Conservation (phyloP, 805 yeast species). For the Yarrowia keelungensis region DNA sequence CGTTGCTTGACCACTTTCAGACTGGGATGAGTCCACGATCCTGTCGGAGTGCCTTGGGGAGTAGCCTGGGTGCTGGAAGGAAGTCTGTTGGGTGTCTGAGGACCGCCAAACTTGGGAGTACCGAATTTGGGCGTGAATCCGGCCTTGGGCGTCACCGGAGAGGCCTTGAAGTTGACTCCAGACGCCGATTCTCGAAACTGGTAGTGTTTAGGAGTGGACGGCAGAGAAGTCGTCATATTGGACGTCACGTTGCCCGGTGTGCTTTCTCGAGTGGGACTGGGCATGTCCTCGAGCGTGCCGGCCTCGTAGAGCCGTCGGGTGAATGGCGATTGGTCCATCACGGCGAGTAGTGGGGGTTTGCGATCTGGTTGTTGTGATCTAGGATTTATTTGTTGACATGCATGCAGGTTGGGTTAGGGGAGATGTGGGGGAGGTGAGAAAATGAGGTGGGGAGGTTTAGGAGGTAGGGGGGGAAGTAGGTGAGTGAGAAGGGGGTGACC, state of each 20-base stretch:
- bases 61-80: background rate
- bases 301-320: constrained; percentile 22
- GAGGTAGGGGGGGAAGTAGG: background rate
- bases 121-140: constrained; percentile 15
- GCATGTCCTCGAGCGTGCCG: constrained; percentile 19
- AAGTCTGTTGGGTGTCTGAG: background rate
- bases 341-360: background rate
- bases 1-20: constrained; percentile 20
- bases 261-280: background rate
- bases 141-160: constrained; percentile 24
- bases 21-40: constrained; percentile 25
- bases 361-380: background rate
- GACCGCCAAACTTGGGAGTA: background rate
- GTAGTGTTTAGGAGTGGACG: constrained; percentile 28
- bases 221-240: constrained; percentile 13
- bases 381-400: background rate
- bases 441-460: background rate
- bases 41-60: constrained; percentile 29
- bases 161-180: constrained; percentile 34
- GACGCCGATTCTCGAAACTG: constrained; percentile 22
- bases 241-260: constrained; percentile 12
- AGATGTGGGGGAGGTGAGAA: background rate
- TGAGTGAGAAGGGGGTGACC: background rate
- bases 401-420: constrained; percentile 14
- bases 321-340: constrained; percentile 32